phyloP scores from a whole-genome alignment of 1,284 basidiomycete genomes.

The Puccinia novopanici region DNA sequence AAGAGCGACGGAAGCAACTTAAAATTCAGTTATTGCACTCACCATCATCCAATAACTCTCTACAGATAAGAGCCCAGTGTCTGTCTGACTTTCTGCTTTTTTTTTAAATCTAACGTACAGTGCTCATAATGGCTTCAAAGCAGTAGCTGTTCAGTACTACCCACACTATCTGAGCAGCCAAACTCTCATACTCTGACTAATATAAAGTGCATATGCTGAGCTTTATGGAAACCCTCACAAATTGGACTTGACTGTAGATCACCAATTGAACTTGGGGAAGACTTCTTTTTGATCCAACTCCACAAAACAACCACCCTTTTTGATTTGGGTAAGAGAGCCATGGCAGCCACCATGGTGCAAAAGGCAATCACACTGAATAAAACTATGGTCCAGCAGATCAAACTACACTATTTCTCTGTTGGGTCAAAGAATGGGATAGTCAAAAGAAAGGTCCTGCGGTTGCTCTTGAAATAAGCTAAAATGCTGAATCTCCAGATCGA shows the following conservation, averaged over 20 bases:
- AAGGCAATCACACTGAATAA: constrained; percentile 9
- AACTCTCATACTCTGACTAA: constrained; percentile 34
- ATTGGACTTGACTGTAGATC: constrained; percentile 10
- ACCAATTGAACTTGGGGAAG: constrained; percentile 21
- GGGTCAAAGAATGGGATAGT: constrained; percentile 19
- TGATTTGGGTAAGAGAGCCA: constrained; percentile 19
- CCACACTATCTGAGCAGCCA: constrained; percentile 28
- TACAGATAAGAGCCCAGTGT: not conserved
- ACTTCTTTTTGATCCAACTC: constrained; percentile 15
- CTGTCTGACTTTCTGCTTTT: not conserved
- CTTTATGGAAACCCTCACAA: not conserved
- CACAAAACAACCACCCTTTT: constrained; percentile 6
- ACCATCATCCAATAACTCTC: not conserved
- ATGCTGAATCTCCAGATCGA: not conserved
- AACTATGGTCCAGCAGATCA: constrained; percentile 25
- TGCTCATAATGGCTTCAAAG: not conserved
- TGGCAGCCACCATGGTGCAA: constrained; percentile 17
- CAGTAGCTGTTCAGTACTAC: not conserved
- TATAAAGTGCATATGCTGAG: constrained; percentile 29
- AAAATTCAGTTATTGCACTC: constrained; percentile 16
- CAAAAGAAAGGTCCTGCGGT: constrained; percentile 21
- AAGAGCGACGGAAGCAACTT: constrained; percentile 27
- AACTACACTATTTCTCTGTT: not conserved
- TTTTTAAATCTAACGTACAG: constrained; percentile 2
- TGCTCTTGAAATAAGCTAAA: not conserved